Base-by-base conservation (phyloP, 768 basidiomycete genomes). In the Pholiota molesta region DNA sequence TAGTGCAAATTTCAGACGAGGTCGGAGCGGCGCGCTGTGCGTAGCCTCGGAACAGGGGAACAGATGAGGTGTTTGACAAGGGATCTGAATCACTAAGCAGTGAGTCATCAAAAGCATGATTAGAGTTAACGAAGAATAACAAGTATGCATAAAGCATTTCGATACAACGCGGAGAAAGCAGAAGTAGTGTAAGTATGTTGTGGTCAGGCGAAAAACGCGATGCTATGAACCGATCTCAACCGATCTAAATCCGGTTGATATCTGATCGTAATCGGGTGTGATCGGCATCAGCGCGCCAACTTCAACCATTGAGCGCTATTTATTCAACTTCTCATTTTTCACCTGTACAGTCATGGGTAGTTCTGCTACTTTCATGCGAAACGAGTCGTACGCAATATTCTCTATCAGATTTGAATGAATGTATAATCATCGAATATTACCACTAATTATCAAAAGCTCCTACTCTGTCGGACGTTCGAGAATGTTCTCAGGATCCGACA, bases 1-100 rank as follows among this genome's bases (percentile, higher is more conserved):
- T 21, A 13, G 19, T 10, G 21, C 39, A 40, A 17, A 55, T 11
- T 55, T 55, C 53, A 55, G 53, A 55, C 39, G 53, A 55, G 53
- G 19, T 55, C 53, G 53, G 53, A 49, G 10, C 11, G 47, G n/a
- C 5, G 8, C 13, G 19, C 47, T 10, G 4, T 49, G 26, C 47
- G 47, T 26, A 37, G 47, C 42, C 17, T 49, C 47, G 47, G 47
- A 49, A 49, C 47, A 49, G 47, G 47, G 23, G 19, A 4, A 23
- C 23, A 49, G 21, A 5, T 26, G 47, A 49, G 47, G 47, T 26
- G 47, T 49, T 49, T 49, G 47, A 49, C 23, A 49, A 49, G 47
- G 45, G 47, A 49, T 26, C 26, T 26, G 26, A 26, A 26, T 49
- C 19, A 49, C n/a, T 49, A 49, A 49, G 47, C 47, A 10, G 47